Base-by-base conservation (phyloP, 108 stramenopile genomes). In the Fragilariopsis cylindrus region DNA sequence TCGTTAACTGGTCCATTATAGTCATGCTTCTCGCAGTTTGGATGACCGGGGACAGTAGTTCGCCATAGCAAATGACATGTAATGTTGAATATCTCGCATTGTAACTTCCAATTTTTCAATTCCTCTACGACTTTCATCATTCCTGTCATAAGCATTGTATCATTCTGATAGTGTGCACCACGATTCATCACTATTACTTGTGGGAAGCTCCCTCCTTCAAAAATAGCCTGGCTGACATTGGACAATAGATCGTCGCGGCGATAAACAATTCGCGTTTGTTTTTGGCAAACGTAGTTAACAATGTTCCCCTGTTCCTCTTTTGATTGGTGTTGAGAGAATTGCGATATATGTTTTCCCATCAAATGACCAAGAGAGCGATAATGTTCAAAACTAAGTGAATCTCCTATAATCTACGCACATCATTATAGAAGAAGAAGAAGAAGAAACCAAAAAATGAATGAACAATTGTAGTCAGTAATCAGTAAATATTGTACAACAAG, bases 21-120 rank as follows among this genome's bases (percentile, higher is more conserved):
- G 8, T 15, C 13, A 65, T 7, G 18, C 1, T 82, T 71, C 15
- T 63, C 21, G 58, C 85, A 86, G 7, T 76, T 45, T 6, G 82
- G 82, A 67, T 86, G 85, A 11, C 85, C 85, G n/a, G 85, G 85
- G 3, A 86, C 85, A 7, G 75, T 65, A 11, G 82, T 83, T 41
- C 82, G 50, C 76, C 79, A 86, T 15, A 83, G 60, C 11, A 82
- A 75, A 42, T 75, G 74, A 49, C 82, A 83, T 42, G 57, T 62
- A 2, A 81, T 57, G 18, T 72, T 69, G 11, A 39, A 18, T 16
- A 18, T 15, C 0, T 72, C 30, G 69, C 84, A 82, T 56, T 69
- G 66, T 11, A 66, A 48, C 71, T 86, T 57, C 81, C 82, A 78
- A 19, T 42, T 53, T 56, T 77, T n/a, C 41, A 83, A 21, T 15